phyloP scores from a whole-genome alignment of 2,329 filamentous ascomycete species.

The Alternaria dauci region DNA sequence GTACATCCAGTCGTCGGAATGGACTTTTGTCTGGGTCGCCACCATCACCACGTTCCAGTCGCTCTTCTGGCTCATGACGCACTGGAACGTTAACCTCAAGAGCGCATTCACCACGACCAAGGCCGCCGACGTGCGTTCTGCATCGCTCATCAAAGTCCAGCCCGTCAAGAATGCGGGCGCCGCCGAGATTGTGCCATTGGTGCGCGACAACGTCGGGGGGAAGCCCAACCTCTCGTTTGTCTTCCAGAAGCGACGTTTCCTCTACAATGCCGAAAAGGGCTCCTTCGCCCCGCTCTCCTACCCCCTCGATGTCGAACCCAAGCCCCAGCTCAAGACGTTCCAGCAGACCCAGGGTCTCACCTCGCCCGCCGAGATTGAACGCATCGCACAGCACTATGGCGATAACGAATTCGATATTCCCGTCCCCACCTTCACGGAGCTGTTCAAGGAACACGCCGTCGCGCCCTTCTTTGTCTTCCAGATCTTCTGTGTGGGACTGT shows the following conservation, averaged over 20 bases:
- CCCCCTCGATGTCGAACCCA: slow-evolving; percentile 83
- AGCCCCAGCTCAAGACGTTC: slow-evolving; percentile 79
- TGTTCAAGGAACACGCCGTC: slow-evolving; percentile 98
- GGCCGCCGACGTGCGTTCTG: slow-evolving; percentile 74
- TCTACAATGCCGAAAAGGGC: slow-evolving; percentile 76
- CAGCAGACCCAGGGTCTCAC: slow-evolving; percentile 81
- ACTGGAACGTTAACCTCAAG: slow-evolving; percentile 93
- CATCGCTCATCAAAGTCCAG: slow-evolving; percentile 89
- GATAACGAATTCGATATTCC: slow-evolving; percentile 97
- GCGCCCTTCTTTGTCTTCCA: slow-evolving; percentile 99
- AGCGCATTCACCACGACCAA: slow-evolving; percentile 81
- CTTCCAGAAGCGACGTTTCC: slow-evolving; percentile 97
- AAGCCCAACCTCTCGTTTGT: slow-evolving; percentile 85
- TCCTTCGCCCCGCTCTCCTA: slow-evolving; percentile 86
- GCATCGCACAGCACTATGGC: slow-evolving; percentile 91
- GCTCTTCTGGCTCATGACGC: slow-evolving; percentile 91
- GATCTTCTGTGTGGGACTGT: slow-evolving; percentile 96
- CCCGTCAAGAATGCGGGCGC: slow-evolving; percentile 88
- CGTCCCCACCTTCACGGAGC: slow-evolving; percentile 91
- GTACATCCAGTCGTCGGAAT: slow-evolving; percentile 92
- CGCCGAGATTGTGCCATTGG: slow-evolving; percentile 84
- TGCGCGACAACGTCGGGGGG: slow-evolving; percentile 78
- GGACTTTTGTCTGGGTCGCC: slow-evolving; percentile 95
- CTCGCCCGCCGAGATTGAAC: slow-evolving; percentile 76
- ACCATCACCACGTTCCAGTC: slow-evolving; percentile 87